Conservation (phyloP, 176 grass and related monocot genomes). For the maize (Zea mays) region DNA sequence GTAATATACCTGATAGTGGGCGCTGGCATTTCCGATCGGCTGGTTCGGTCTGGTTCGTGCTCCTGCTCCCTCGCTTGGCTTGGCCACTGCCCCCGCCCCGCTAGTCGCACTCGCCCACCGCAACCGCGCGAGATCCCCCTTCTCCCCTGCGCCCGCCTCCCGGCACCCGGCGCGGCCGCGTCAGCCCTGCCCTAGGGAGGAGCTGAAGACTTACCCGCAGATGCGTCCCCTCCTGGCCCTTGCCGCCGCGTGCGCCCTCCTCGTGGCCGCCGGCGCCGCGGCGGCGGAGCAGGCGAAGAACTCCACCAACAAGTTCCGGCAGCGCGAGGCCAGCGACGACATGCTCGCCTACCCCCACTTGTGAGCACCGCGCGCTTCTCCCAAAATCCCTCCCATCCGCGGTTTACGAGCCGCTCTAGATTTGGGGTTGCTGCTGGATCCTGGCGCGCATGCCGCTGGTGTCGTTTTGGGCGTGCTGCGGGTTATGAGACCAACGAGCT, state of each 20-base stretch:
- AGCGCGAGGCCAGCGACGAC: constrained; percentile 87
- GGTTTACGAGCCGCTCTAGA: constrained; percentile 7
- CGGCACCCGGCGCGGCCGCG: background rate
- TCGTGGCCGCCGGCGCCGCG: constrained; percentile 10
- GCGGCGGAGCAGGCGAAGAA: constrained; percentile 30
- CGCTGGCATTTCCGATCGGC: too few relatives aligned
- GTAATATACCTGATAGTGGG: too few relatives aligned
- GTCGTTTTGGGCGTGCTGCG: too few relatives aligned
- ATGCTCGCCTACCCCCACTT: constrained; percentile 70
- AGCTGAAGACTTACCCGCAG: constrained; percentile 12
- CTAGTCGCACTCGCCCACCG: background rate
- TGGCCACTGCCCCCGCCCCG: background rate
- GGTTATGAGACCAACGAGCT: background rate
- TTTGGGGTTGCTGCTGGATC: constrained; percentile 33
- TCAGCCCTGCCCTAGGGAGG: constrained; percentile 13
- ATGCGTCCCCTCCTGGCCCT: constrained; percentile 39
- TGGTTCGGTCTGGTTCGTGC: constrained; percentile 30
- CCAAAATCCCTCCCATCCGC: background rate
- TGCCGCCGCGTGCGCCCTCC: constrained; percentile 41
- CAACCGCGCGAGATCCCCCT: constrained; percentile 42
- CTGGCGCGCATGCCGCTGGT: background rate
- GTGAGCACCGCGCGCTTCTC: constrained; percentile 35
- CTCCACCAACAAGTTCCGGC: constrained; percentile 88
- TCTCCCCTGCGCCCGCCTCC: background rate
- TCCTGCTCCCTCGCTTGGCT: background rate